Conservation (phyloP, 169 alveolate genomes). For the Babesia divergens region DNA sequence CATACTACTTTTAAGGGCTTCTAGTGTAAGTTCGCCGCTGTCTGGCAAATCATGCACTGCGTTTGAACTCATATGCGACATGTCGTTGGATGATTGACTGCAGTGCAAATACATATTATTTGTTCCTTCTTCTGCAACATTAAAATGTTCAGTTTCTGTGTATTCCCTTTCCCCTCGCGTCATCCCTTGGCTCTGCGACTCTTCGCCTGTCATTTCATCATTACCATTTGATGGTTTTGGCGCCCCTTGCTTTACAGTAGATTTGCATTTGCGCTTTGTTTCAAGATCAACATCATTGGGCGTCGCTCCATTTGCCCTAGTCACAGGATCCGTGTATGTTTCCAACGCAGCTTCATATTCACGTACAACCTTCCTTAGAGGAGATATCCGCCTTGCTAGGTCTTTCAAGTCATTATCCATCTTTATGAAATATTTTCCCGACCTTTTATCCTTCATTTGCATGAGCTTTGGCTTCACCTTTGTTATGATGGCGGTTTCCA, state of each 20-base stretch:
- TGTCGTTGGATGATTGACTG: too few species aligned
- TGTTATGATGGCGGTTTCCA: neutral
- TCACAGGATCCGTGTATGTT: neutral
- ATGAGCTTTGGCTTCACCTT: slow-evolving; percentile 20
- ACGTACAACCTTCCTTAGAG: slow-evolving; percentile 34
- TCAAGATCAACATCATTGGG: neutral
- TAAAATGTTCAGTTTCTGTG: too few species aligned
- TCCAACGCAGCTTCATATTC: slow-evolving; percentile 19
- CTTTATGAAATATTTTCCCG: neutral
- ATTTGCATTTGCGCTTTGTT: neutral
- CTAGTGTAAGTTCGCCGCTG: neutral
- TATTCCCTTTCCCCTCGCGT: too few species aligned
- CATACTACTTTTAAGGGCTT: neutral
- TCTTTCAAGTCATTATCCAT: slow-evolving; percentile 24
- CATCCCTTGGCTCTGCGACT: too few species aligned
- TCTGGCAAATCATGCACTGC: neutral
- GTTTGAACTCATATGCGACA: too few species aligned
- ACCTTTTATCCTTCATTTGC: slow-evolving; percentile 4
- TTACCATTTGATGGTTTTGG: neutral
- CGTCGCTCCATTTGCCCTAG: neutral
- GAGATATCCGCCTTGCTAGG: slow-evolving; percentile 24
- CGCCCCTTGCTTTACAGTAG: neutral
- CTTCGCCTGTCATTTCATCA: too few species aligned
- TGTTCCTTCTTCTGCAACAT: too few species aligned
- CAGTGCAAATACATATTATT: too few species aligned